Evolutionary conservation across 768 basidiomycete genomes (phyloP), one percentile per base, ranked within the genome.

Genomic region (Chalciporus piperatus): DNA sequence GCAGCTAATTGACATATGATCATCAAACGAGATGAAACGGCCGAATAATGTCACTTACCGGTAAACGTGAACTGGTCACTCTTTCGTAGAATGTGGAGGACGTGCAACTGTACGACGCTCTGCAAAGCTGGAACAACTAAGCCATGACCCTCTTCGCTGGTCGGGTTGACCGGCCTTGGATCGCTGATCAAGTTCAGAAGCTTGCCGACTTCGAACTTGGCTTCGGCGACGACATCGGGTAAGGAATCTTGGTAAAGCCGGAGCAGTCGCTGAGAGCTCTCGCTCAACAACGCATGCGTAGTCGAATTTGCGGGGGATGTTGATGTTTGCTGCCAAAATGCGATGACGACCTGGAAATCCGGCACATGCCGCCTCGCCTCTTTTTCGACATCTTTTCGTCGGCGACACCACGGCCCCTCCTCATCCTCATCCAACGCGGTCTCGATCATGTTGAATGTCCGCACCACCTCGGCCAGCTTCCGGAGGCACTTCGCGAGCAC

Each of bases 151-250:
- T 22, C 22, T 22, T 22, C 4, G 22, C 22, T 22, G 22, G 22
- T 22, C 22, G 22, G 22, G 22, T 22, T 4, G 22, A 22, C 22
- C 22, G 4, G 22, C 22, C 2, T 22, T 2, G 68, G 68, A 25
- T 60, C 65, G 39, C 71, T 65, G 41, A 67, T 56, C 55, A 85
- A 73, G 49, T 74, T 71, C 49, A 74, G 74, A 19, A 95, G 63
- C 65, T 92, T 92, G 2, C 91, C 91, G 33, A 88, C 82, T 66
- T 98, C 95, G 59, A 95, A 98, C 45, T 84, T 76, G 25, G 83
- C 83, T 65, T 94, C 92, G 0, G 83, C 81, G 4, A 89, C 85
- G 2, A 92, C 70, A 1, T 78, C 72, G 0, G 92, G 90, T 23
- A 95, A 67, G 52, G 82, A 84, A 20, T 76, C 76, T 59, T 96